These are phyloP conservation scores for Vigna hirtella DNA, from an alignment of 306 rosid species.

Conservation along the genomic window DNA sequence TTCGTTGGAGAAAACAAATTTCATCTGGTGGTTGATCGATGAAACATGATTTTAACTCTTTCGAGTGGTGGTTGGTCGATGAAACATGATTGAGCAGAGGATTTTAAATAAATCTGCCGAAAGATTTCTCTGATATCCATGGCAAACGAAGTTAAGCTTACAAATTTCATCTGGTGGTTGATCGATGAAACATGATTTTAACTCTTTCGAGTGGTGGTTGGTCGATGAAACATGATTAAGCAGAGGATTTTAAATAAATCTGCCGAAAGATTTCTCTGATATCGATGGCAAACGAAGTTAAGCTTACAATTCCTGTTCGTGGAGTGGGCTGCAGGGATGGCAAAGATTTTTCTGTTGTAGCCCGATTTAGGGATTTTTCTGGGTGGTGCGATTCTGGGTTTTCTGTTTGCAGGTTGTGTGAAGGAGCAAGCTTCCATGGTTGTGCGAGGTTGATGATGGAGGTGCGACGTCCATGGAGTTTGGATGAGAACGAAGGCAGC, in stretches of 20 bases:
- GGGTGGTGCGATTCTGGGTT: too few species aligned
- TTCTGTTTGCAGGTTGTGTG: too few species aligned
- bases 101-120: slow-evolving; percentile 50
- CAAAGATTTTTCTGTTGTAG: background rate
- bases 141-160: slow-evolving; percentile 41
- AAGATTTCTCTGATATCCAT: slow-evolving; percentile 47
- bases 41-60: too few species aligned
- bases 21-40: slow-evolving; percentile 35
- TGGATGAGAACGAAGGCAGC: too few species aligned
- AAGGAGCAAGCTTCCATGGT: too few species aligned
- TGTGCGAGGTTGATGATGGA: too few species aligned
- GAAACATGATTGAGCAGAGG: slow-evolving; percentile 42
- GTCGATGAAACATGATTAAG: slow-evolving; percentile 21
- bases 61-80: background rate
- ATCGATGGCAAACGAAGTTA: slow-evolving; percentile 40
- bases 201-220: too few species aligned
- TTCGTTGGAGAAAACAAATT: too few species aligned
- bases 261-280: slow-evolving; percentile 47
- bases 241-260: slow-evolving; percentile 55
- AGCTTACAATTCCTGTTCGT: slow-evolving; percentile 47
- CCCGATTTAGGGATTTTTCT: too few species aligned
- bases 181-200: background rate
- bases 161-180: slow-evolving; percentile 38
- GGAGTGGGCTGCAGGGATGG: slow-evolving; percentile 42
- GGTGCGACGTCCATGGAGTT: too few species aligned